These are phyloP conservation scores for Allantophomopsis lycopodina DNA, from an alignment of 2,329 filamentous ascomycete species.

Conservation along the genomic window DNA sequence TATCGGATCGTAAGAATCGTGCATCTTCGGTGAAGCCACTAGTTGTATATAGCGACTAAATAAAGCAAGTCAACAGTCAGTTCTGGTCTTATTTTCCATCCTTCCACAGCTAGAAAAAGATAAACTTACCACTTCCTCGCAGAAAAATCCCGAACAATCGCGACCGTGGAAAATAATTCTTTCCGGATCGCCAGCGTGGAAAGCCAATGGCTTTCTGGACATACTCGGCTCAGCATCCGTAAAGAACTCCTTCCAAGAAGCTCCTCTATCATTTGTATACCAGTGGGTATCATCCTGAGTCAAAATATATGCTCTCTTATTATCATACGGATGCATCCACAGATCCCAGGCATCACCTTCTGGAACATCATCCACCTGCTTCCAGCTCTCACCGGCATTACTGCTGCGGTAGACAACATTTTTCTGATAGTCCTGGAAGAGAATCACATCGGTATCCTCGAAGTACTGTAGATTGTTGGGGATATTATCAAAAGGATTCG, in stretches of 20 bases:
- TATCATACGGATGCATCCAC: conserved; percentile 65
- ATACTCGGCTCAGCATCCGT: conserved; percentile 43
- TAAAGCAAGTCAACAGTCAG: conserved; percentile 7
- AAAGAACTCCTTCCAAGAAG: conserved; percentile 66
- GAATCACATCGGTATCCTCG: conserved; percentile 69
- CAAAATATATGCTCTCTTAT: conserved; percentile 66
- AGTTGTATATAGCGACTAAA: conserved; percentile 53
- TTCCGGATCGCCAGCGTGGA: conserved; percentile 72
- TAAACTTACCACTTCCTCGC: conserved; percentile 35
- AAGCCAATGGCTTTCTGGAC: conserved; percentile 46
- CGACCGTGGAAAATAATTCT: conserved; percentile 77
- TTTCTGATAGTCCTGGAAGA: conserved; percentile 55
- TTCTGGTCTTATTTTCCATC: conserved; percentile 22
- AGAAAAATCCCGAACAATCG: conserved; percentile 50
- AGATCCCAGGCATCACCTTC: conserved; percentile 50
- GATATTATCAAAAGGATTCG: conserved; percentile 49
- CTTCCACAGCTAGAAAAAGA: conserved; percentile 5
- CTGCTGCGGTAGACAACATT: conserved; percentile 62
- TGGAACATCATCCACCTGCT: conserved; percentile 46
- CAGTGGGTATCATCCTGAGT: conserved; percentile 60
- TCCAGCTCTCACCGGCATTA: conserved; percentile 72
- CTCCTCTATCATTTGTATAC: conserved; percentile 70
- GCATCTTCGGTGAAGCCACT: conserved; percentile 67
- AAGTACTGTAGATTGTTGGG: conserved; percentile 76
- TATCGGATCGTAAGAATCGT: conserved; percentile 51